Conservation (phyloP, 2,329 filamentous ascomycete genomes). For the Tolypocladium amazonense region DNA sequence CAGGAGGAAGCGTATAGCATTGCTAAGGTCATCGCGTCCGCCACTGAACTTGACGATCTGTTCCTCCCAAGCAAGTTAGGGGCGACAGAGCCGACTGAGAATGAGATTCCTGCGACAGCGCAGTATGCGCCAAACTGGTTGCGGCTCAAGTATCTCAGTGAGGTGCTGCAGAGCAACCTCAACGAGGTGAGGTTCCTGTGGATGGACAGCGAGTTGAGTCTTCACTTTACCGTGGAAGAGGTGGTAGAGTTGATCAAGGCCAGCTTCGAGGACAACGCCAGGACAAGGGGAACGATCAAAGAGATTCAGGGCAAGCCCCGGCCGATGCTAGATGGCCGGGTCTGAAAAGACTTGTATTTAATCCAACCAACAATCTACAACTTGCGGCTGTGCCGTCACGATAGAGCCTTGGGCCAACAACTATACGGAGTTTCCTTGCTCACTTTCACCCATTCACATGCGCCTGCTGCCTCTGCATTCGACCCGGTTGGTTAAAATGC, state of each 20-base stretch:
- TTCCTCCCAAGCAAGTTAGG: slow-evolving; percentile 38
- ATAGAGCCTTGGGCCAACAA: not conserved
- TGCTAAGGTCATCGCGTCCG: slow-evolving; percentile 44
- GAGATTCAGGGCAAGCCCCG: slow-evolving; percentile 44
- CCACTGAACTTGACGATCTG: slow-evolving; percentile 49
- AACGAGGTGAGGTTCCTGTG: slow-evolving; percentile 53
- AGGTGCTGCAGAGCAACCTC: slow-evolving; percentile 56
- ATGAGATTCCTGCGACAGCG: slow-evolving; percentile 42
- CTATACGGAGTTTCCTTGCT: not conserved
- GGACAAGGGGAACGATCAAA: slow-evolving; percentile 45
- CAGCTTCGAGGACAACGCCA: slow-evolving; percentile 53
- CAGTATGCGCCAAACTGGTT: slow-evolving; percentile 54
- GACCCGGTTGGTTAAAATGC: not conserved
- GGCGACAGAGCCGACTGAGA: slow-evolving; percentile 14
- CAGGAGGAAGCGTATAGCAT: slow-evolving; percentile 55
- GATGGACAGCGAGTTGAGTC: slow-evolving; percentile 54
- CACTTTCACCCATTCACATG: not conserved
- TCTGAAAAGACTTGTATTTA: not conserved
- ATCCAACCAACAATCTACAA: not conserved
- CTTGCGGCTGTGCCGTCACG: not conserved
- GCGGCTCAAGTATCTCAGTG: slow-evolving; percentile 51
- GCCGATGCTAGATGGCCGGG: slow-evolving; percentile 17
- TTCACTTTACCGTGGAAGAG: slow-evolving; percentile 51
- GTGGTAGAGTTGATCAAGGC: slow-evolving; percentile 51
- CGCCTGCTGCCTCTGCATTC: not conserved